Evolutionary conservation across 805 yeast species (phyloP), one percentile per base, ranked within the genome.

Genomic region (Kodamaea jinghongensis): DNA sequence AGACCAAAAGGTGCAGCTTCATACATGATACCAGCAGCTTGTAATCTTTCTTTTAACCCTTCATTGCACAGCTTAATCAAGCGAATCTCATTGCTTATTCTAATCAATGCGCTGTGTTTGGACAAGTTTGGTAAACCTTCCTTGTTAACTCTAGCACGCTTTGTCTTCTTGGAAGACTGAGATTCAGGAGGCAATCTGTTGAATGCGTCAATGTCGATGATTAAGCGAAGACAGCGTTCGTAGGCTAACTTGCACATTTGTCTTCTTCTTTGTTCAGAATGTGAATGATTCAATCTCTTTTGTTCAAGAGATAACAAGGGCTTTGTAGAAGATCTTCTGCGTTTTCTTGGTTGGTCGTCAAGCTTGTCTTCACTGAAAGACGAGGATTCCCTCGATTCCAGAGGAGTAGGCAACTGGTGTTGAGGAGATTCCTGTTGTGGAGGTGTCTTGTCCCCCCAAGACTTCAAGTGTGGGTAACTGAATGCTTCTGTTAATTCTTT

Each of bases 61-160:
- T 58, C 66, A 47, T 69, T 69, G 47, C 60, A 57, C 33, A 38
- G 25, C 44, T 61, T 56, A 23, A 69, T 61, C 45, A 57, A 55
- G 13, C 50, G 45, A 33, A 69, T 68, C 48, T 69, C 74, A 29
- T 56, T 49, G 44, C 68, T 60, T 25, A 69, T 67, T 44, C 66
- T 60, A 38, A 59, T 54, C 49, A 69, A 62, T 2, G 74, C 73
- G 40, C 64, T 60, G 50, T 66, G 72, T 49, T 69, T 69, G 15
- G 68, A 62, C 44, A 69, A 60, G 48, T 69, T 69, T 14, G 74
- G 74, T 48, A 69, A 62, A 7, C 74, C 74, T 28, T 67, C 71
- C 50, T 68, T 69, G 41, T 58, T 65, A 35, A 67, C 52, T 42
- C 65, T 66, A 33, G 63, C 63, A 39, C 72, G 51, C 45, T 65